A percentile compares a stretch with the other conserved stretches of the same genome.
phyloP scores from a whole-genome alignment of 2,329 filamentous ascomycete genomes.

The Calonectria hawksworthii region DNA sequence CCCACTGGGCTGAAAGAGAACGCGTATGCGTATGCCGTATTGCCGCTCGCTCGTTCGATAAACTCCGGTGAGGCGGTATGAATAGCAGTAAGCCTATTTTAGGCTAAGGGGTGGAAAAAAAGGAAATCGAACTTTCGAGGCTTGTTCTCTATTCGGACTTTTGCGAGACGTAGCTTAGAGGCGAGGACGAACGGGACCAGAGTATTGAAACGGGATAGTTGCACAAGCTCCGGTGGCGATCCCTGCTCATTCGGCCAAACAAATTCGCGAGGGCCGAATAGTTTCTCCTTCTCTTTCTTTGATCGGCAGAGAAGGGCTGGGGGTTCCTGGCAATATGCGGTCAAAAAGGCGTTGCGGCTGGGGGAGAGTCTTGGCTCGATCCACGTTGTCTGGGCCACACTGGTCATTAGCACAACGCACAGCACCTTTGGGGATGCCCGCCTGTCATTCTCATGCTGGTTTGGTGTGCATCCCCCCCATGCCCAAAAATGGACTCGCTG shows the following conservation, averaged over 20 bases:
- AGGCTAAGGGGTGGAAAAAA: not conserved
- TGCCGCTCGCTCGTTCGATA: not conserved
- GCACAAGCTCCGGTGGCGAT: constrained; percentile 15
- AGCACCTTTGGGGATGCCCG: not conserved
- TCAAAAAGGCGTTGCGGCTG: constrained; percentile 20
- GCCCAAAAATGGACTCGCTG: not conserved
- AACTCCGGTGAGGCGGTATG: not conserved
- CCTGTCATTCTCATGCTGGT: not conserved
- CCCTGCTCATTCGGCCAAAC: not conserved
- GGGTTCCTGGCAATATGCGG: not conserved
- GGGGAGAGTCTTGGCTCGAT: not conserved
- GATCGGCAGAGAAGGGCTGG: constrained; percentile 16
- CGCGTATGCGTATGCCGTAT: constrained; percentile 2
- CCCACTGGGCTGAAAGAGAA: constrained; percentile 6
- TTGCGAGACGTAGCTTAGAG: constrained; percentile 13
- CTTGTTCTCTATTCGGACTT: not conserved
- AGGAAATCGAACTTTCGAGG: constrained; percentile 2
- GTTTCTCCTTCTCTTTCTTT: not conserved
- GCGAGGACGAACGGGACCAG: constrained; percentile 9
- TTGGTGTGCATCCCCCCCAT: not conserved
- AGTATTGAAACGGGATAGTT: constrained; percentile 17
- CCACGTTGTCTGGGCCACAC: constrained; percentile 18
- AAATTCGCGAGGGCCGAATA: not conserved
- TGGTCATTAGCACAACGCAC: constrained; percentile 9
- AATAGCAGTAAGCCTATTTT: not conserved